Evolutionary conservation across 768 basidiomycete species (phyloP), one percentile per base, ranked within the genome.

Genomic region (Amanita exitialis): DNA sequence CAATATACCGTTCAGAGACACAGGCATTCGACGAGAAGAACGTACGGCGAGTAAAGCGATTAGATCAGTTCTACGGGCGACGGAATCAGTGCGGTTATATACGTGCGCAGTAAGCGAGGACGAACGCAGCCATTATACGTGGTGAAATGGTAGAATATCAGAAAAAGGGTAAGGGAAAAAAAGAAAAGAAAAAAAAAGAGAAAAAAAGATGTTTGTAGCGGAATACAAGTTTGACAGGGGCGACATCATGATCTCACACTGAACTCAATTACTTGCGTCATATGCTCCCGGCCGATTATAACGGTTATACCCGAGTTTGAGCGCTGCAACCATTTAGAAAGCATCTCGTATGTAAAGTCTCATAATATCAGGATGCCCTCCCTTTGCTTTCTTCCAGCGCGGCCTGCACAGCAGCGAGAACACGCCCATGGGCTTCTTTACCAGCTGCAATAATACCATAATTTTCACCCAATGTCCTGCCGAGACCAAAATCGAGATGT

Each of bases 361-460:
- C 25, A 25, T 5, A 6, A 4, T 44, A 49, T 32, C 12, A 20
- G 36, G 55, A 67, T 25, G 54, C 61, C 47, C 68, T 69, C 0
- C 65, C 61, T 45, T 68, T 69, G 20, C 54, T 58, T 21, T 71
- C 70, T 3, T 55, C 57, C 4, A 65, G 49, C 1, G 83, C 86
- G 56, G 74, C 69, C 65, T 81, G 77, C 4, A 97, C 80, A 0
- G 90, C 91, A 43, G 75, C 77, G 13, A 97, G 67, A 1, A 93
- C 83, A 25, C 71, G 70, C 0, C 69, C 60, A 57, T 96, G 90
- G 2, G 83, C 73, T 6, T 77, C 82, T 60, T 78, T 82, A 7
- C 83, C 82, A 15, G 87, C 82, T 28, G 90, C 94, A 6, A 98
- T 76, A 18, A 98, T 78, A 0, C 95, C 95, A 61, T 77, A 83